A percentile compares a stretch with the other conserved stretches of the same genome.
These are phyloP conservation scores for Kregervanrija pseudodelftensis DNA, from an alignment of 805 yeast species.

Conservation along the genomic window DNA sequence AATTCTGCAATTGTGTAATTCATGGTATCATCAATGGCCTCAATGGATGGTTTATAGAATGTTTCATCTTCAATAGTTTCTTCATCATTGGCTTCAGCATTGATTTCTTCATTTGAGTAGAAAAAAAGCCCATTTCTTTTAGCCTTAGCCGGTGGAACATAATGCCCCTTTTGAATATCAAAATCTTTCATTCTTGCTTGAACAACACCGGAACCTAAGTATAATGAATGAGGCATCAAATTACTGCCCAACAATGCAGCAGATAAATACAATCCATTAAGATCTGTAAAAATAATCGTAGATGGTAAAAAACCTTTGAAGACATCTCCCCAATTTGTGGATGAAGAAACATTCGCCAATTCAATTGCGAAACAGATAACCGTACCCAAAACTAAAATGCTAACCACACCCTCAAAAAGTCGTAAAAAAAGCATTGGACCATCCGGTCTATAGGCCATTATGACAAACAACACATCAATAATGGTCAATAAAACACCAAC, in stretches of 20 bases:
- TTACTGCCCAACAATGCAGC: slow-evolving; percentile 91
- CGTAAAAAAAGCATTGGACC: slow-evolving; percentile 76
- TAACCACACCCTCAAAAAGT: slow-evolving; percentile 75
- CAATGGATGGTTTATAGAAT: slow-evolving; percentile 61
- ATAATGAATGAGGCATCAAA: slow-evolving; percentile 90
- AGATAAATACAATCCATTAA: slow-evolving; percentile 67
- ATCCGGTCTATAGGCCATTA: slow-evolving; percentile 80
- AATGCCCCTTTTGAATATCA: slow-evolving; percentile 63
- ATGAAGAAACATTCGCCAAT: slow-evolving; percentile 56
- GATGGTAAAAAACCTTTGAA: slow-evolving; percentile 62
- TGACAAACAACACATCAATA: slow-evolving; percentile 75
- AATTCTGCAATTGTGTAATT: slow-evolving; percentile 77
- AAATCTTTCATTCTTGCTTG: slow-evolving; percentile 77
- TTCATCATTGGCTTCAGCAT: slow-evolving; percentile 31
- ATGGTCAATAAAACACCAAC: slow-evolving; percentile 82
- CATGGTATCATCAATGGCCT: slow-evolving; percentile 76
- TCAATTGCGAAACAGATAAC: slow-evolving; percentile 81
- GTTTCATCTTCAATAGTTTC: slow-evolving; percentile 42
- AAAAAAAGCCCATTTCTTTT: slow-evolving; percentile 13
- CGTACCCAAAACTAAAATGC: slow-evolving; percentile 69
- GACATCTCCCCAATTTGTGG: slow-evolving; percentile 50
- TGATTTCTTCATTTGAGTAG: slow-evolving; percentile 20
- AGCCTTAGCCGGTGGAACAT: slow-evolving; percentile 28
- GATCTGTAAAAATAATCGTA: slow-evolving; percentile 37
- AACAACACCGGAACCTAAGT: slow-evolving; percentile 82